Percentiles rank a stretch among this genome's conserved stretches.
Conservation (phyloP, 2,329 filamentous ascomycete species). For the Dothideomycetes sp. region DNA sequence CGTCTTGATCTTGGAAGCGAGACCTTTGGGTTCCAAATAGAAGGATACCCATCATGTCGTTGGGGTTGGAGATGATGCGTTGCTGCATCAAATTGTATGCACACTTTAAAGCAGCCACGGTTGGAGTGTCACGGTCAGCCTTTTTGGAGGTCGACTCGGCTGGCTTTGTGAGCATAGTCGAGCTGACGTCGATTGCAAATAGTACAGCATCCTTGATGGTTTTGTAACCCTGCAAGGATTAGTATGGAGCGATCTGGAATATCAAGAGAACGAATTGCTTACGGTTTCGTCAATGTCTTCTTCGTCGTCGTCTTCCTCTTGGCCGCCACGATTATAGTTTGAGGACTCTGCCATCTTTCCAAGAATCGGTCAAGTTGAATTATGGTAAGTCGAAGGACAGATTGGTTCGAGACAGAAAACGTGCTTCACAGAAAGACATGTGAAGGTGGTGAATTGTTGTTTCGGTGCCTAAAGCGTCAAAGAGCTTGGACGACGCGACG, state of each 20-base stretch:
- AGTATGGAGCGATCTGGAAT: not conserved
- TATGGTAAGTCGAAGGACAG: too few relatives aligned
- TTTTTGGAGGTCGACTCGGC: constrained; percentile 61
- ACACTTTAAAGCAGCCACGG: constrained; percentile 80
- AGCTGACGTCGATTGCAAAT: constrained; percentile 84
- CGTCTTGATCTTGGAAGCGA: constrained; percentile 62
- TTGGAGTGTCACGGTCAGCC: constrained; percentile 65
- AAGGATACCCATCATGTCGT: constrained; percentile 93
- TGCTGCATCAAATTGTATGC: constrained; percentile 95
- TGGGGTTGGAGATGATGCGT: constrained; percentile 92
- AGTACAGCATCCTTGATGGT: constrained; percentile 95
- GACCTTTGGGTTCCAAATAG: constrained; percentile 84
- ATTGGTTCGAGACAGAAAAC: too few relatives aligned
- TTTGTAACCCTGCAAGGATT: constrained; percentile 64
- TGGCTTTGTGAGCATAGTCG: constrained; percentile 70
- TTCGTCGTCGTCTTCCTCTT: constrained; percentile 56
- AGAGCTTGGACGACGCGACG: too few relatives aligned
- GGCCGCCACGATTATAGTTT: constrained; percentile 23
- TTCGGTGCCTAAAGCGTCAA: too few relatives aligned
- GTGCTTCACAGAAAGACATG: too few relatives aligned
- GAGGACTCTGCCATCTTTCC: constrained; percentile 16
- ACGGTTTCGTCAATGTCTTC: constrained; percentile 59
- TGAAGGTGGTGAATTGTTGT: too few relatives aligned
- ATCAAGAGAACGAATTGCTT: constrained; percentile 20
- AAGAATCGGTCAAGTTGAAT: too few relatives aligned